phyloP scores from a whole-genome alignment of 225 moss, liverwort and hornwort genomes.

The Sphagnum tenellum region DNA sequence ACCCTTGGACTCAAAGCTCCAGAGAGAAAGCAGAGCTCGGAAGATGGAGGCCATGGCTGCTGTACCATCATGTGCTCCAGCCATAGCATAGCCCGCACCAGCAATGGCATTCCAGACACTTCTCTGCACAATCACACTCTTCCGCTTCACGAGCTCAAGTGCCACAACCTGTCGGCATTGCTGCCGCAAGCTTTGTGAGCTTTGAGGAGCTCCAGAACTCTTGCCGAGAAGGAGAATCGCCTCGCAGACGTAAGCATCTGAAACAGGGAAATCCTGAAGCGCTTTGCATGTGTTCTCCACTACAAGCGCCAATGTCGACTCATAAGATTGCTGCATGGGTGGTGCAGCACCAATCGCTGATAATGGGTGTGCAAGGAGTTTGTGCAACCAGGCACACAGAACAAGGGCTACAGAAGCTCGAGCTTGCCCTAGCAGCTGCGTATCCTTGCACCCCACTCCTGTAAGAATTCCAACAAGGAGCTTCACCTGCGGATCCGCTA shows the following conservation, averaged over 20 bases:
- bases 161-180: constrained; percentile 42
- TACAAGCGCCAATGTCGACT: constrained; percentile 25
- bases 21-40: constrained; percentile 45
- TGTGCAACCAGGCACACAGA: constrained; percentile 65
- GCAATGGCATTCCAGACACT: constrained; percentile 60
- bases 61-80: not conserved
- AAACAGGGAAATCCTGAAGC: constrained; percentile 45
- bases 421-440: constrained; percentile 44
- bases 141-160: constrained; percentile 41
- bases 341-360: constrained; percentile 9
- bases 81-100: constrained; percentile 65
- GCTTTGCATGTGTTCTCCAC: constrained; percentile 31
- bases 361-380: constrained; percentile 32
- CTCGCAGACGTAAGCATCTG: constrained; percentile 50
- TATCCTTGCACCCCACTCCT: constrained; percentile 33
- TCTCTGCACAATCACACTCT: constrained; percentile 32
- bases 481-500: constrained; percentile 82
- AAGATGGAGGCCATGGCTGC: constrained; percentile 32
- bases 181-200: constrained; percentile 24
- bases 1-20: constrained; percentile 27
- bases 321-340: constrained; percentile 30
- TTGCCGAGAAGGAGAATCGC: constrained; percentile 68
- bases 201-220: constrained; percentile 28
- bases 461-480: constrained; percentile 57
- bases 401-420: constrained; percentile 46